Base-by-base conservation (phyloP, 306 rosid genomes). In the Trifolium repens region DNA sequence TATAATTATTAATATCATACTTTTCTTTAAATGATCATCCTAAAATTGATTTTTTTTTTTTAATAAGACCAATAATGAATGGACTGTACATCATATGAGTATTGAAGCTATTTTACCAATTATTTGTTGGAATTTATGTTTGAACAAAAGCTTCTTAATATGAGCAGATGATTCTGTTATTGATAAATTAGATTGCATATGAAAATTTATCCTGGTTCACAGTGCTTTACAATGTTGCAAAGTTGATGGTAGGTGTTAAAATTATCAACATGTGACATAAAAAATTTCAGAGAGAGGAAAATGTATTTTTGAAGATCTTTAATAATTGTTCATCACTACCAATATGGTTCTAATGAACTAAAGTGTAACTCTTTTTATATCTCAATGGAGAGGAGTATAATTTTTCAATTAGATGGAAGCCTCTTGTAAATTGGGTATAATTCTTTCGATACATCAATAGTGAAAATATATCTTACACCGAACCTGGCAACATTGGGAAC, bases 321-420 rank as follows among this genome's bases (percentile, higher is more conserved):
- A 12, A 74, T 30, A 3, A 9, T 61, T 74, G 49, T 74, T 60
- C 9, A 9, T 72, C 58, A 61, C 49, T 32, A 3, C 16, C 19
- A 2, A 73, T 11, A 30, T 24, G 59, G 35, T 32, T 32, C 35
- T 32, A 32, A 32, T 32, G 35, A 32, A 32, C 35, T 32, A 32
- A 35, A 37, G 49, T 54, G 39, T 22, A 19, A 11, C 19, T 4
- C 54, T 17, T 24, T 59, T 73, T 22, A 43, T 73, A 32, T 73
- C 27, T 59, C 49, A 42, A 7, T 22, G 78, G 16, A 39, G n/a
- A 44, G 63, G 44, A 49, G 27, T 69, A 60, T 30, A 47, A 27
- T 26, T 27, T 68, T 19, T 42, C 60, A 27, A 47, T 15, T 69
- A 47, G n/a, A 47, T 22, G 57, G 72, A 24, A 73, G 69, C 69